Percentiles rank a stretch among this genome's conserved stretches.
Conservation (phyloP, 169 alveolate species). For the Eimeria nieschulzi region DNA sequence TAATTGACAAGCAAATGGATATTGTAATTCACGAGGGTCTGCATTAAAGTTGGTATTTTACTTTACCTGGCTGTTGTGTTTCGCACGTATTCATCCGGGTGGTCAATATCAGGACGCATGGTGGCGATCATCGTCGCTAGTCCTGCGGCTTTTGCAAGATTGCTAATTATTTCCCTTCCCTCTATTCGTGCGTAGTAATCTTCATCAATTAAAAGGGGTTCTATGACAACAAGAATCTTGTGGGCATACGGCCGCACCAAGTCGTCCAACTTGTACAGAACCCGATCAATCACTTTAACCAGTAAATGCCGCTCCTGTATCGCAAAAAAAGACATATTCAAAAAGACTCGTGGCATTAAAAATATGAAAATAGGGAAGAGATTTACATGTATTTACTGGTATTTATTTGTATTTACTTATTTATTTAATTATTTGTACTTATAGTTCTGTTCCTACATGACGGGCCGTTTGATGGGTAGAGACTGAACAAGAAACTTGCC, state of each 20-base stretch:
- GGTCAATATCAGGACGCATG: conserved; percentile 99
- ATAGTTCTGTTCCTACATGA: neutral
- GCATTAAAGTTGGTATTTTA: no score
- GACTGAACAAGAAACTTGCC: neutral
- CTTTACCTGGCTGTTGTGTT: conserved; percentile 93
- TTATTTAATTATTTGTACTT: no score
- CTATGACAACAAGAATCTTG: conserved; percentile 98
- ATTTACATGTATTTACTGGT: no score
- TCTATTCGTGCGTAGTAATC: conserved; percentile 99
- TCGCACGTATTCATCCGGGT: conserved; percentile 99
- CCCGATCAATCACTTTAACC: conserved; percentile 98
- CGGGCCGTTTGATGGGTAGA: no score
- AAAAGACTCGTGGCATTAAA: neutral
- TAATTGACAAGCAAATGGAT: no score
- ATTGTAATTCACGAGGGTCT: no score
- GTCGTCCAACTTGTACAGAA: conserved; percentile 96
- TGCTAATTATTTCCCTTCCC: conserved; percentile 98
- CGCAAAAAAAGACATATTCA: no score
- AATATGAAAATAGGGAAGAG: no score
- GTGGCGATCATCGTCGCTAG: conserved; percentile 99
- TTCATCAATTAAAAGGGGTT: conserved; percentile 99
- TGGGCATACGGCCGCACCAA: conserved; percentile 98
- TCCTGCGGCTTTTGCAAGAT: conserved; percentile 96
- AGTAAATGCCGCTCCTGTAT: conserved; percentile 98
- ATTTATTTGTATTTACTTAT: neutral